These are phyloP conservation scores for Melampsora occidentalis DNA, from an alignment of 1,284 basidiomycete genomes.

Conservation along the genomic window DNA sequence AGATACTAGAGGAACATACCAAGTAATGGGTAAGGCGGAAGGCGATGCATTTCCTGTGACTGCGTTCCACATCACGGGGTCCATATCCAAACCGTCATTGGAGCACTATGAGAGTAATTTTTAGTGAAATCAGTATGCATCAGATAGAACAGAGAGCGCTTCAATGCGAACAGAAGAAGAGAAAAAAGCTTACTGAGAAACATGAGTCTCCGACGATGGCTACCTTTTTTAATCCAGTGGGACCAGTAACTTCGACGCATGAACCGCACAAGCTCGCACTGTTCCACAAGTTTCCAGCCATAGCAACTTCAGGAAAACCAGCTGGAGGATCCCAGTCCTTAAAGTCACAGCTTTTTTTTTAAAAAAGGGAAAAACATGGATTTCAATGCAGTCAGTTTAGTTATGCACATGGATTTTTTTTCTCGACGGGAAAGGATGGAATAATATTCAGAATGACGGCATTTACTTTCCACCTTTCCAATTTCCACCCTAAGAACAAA, in stretches of 20 bases:
- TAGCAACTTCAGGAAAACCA: slow-evolving; percentile 12
- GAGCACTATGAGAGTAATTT: not conserved
- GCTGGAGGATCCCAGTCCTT: slow-evolving; percentile 17
- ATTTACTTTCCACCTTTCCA: slow-evolving; percentile 9
- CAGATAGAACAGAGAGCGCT: not conserved
- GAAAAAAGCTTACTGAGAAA: slow-evolving; percentile 18
- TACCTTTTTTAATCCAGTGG: not conserved
- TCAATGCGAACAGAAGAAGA: not conserved
- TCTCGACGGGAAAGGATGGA: not conserved
- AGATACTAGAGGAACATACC: slow-evolving; percentile 9
- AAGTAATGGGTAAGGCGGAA: not conserved
- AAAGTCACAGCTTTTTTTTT: slow-evolving; percentile 21
- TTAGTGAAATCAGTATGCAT: not conserved
- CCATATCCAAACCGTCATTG: slow-evolving; percentile 20
- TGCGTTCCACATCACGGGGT: slow-evolving; percentile 19
- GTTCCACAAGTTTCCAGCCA: slow-evolving; percentile 20
- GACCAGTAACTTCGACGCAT: slow-evolving; percentile 22
- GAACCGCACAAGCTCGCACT: slow-evolving; percentile 11
- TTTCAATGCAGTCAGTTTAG: not conserved
- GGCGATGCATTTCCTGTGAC: not conserved
- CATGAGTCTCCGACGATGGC: slow-evolving; percentile 13
- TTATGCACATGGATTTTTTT: not conserved
- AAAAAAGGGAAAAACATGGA: not conserved
- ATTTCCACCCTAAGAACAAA: slow-evolving; percentile 1
- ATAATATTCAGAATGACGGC: not conserved